Base-by-base conservation (phyloP, 2,329 filamentous ascomycete species). In the Alternaria metachromatica region DNA sequence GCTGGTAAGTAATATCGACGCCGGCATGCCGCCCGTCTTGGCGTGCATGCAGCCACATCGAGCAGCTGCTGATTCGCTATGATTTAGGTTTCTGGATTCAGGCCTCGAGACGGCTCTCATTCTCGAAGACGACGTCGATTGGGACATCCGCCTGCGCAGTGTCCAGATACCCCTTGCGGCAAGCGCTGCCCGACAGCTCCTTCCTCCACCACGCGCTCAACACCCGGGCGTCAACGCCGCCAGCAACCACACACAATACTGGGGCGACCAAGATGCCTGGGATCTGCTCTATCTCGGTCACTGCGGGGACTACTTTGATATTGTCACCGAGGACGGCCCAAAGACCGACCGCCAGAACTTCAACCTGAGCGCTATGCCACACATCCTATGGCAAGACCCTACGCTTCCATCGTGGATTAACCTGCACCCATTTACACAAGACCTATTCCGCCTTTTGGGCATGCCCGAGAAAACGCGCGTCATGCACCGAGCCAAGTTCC, bases 101-200 rank as follows among this genome's bases (percentile, higher is more conserved):
- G 77, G 76, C 44, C 74, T 79, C 9, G 80, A 82, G 60, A 82
- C 81, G 2, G 80, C 78, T 3, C 74, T 83, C 28, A 80, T 83
- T 23, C 74, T 83, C 45, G 82, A 83, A 73, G 82, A 83, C 69
- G 82, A 83, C 61, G 81, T 83, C 28, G 81, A 83, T 63, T 83
- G 80, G 79, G 81, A 83, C 64, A 80, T 83, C 43, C 81, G 78
- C 54, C 75, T 83, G 13, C 80, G 81, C 58, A 82, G 78, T 60
- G 61, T 74, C n/a, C 81, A 83, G 63, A 73, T 82, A 12, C 81
- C 81, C 6, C 73, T 79, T 7, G 80, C 81, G 9, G 80, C 81
- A 55, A 78, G 75, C 43, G 81, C 80, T 25, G 74, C 77, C 20
- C 80, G 81, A 57, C 75, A 76, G 26, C 68, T 82, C 11, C 66